Percentiles rank a stretch among this genome's conserved stretches.
Conservation (phyloP, 2,329 filamentous ascomycete genomes). For the Phoma sp. region DNA sequence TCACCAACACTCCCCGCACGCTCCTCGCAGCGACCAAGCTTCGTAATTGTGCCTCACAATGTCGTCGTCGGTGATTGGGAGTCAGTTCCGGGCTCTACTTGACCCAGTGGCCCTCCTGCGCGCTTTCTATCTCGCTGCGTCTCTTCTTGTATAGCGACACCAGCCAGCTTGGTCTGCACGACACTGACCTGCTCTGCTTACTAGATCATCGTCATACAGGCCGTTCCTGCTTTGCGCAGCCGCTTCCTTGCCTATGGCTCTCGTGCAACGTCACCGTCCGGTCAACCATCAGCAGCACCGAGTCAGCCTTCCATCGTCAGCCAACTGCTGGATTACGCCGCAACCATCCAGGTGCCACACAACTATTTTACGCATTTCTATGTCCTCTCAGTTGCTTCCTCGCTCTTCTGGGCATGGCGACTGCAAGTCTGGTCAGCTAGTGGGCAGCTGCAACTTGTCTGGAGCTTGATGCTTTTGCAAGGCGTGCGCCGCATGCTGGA, state of each 20-base stretch:
- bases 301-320: slow-evolving; percentile 18
- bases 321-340: slow-evolving; percentile 58
- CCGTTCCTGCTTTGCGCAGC: slow-evolving; percentile 58
- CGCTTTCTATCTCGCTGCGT: slow-evolving; percentile 47
- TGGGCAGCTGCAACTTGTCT: slow-evolving; percentile 70
- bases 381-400: slow-evolving; percentile 71
- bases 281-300: slow-evolving; percentile 2
- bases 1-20: slow-evolving; percentile 19
- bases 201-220: slow-evolving; percentile 60
- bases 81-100: slow-evolving; percentile 17
- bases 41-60: background rate
- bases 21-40: background rate
- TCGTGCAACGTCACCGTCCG: slow-evolving; percentile 49
- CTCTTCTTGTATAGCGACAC: slow-evolving; percentile 50
- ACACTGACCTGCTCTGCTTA: slow-evolving; percentile 39
- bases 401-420: slow-evolving; percentile 76
- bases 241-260: slow-evolving; percentile 70
- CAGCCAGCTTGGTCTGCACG: slow-evolving; percentile 23
- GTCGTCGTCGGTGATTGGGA: slow-evolving; percentile 3
- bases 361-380: slow-evolving; percentile 93
- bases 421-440: slow-evolving; percentile 53
- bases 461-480: slow-evolving; percentile 78
- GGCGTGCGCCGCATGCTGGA: slow-evolving; percentile 79
- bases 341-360: slow-evolving; percentile 75
- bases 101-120: slow-evolving; percentile 39